phyloP scores from a whole-genome alignment of 2,329 filamentous ascomycete genomes.

The Phialocephala sp. region DNA sequence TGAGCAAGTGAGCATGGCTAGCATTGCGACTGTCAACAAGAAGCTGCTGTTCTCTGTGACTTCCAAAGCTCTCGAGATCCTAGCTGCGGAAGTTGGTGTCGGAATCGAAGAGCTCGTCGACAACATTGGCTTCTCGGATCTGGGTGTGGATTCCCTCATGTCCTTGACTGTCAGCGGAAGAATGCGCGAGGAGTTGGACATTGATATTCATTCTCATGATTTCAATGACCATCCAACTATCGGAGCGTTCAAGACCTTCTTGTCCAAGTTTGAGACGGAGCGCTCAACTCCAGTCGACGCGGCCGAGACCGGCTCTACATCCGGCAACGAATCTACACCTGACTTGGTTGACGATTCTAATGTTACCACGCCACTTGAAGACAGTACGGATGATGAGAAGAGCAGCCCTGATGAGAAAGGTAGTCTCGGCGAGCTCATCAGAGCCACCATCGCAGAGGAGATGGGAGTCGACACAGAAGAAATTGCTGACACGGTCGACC shows the following conservation, averaged over 20 bases:
- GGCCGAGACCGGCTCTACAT: conserved; percentile 18
- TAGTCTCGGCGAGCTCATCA: conserved; percentile 58
- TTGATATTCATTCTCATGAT: conserved; percentile 49
- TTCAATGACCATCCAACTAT: conserved; percentile 56
- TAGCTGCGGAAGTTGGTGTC: conserved; percentile 62
- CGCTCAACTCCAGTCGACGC: conserved; percentile 19
- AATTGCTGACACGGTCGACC: conserved; percentile 57
- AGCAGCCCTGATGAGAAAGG: conserved; percentile 37
- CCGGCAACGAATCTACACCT: conserved; percentile 41
- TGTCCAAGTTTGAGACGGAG: conserved; percentile 47
- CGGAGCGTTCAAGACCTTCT: conserved; percentile 55
- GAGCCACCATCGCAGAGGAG: conserved; percentile 71
- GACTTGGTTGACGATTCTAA: conserved; percentile 54
- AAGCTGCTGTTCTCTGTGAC: conserved; percentile 53
- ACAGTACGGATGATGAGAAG: conserved; percentile 49
- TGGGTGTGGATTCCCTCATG: conserved; percentile 68
- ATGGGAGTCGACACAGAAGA: conserved; percentile 75
- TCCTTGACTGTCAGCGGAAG: conserved; percentile 61
- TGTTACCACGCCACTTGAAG: conserved; percentile 59
- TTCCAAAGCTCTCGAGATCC: conserved; percentile 55
- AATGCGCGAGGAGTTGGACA: conserved; percentile 62
- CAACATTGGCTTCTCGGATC: conserved; percentile 60
- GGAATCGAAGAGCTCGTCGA: conserved; percentile 60
- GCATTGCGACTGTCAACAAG: conserved; percentile 56
- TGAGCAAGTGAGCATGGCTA: conserved; percentile 50